phyloP scores from a whole-genome alignment of 2,329 filamentous ascomycete genomes.

The Claviceps cyperi region DNA sequence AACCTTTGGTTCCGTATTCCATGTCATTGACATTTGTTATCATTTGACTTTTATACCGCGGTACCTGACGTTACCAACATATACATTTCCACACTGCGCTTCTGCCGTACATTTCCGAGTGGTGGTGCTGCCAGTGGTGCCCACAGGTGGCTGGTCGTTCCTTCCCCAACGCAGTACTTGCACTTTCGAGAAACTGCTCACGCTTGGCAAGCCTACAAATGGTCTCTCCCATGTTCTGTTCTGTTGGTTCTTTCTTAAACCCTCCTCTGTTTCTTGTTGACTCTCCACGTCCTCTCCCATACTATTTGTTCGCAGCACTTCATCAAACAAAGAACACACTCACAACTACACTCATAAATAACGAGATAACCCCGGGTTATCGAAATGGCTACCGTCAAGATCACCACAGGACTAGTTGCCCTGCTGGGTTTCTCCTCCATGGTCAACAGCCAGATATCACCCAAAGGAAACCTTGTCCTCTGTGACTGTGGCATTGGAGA shows the following conservation, averaged over 20 bases:
- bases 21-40: too few species aligned
- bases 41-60: too few species aligned
- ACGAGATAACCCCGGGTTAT: neutral
- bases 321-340: neutral
- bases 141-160: neutral
- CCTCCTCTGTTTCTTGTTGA: neutral
- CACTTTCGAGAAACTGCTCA: neutral
- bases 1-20: too few species aligned
- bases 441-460: conserved; percentile 13
- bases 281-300: neutral
- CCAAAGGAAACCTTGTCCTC: conserved; percentile 24
- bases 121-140: neutral
- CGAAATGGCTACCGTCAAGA: conserved; percentile 13
- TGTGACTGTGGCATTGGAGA: conserved; percentile 29
- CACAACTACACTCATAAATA: neutral
- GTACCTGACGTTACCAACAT: too few species aligned
- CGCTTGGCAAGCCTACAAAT: neutral
- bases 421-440: conserved; percentile 12
- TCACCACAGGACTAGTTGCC: conserved; percentile 9
- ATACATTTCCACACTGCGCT: neutral
- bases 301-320: neutral
- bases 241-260: neutral
- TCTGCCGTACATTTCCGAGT: neutral
- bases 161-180: neutral
- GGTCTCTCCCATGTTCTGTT: neutral